Evolutionary conservation across 805 yeast genomes (phyloP).

Genomic region (Lachancea sp.): DNA sequence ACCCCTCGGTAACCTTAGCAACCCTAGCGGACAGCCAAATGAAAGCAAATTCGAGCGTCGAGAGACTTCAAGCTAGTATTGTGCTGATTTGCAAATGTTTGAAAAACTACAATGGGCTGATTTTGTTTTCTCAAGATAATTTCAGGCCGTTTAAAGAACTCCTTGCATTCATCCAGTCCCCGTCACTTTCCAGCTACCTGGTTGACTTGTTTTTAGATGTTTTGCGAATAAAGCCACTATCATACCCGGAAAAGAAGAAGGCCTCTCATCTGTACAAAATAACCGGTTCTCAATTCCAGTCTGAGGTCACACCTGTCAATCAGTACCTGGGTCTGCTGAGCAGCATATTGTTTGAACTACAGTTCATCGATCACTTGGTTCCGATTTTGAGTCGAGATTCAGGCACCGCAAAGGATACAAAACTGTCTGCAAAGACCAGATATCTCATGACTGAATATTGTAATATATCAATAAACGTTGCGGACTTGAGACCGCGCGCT

Average conservation of each 20-base stretch:
- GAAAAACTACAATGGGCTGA: constrained; percentile 71
- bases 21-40: constrained; percentile 62
- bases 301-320: constrained; percentile 41
- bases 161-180: constrained; percentile 56
- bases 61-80: constrained; percentile 54
- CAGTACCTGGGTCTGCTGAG: constrained; percentile 65
- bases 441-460: constrained; percentile 57
- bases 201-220: constrained; percentile 68
- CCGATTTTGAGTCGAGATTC: constrained; percentile 31
- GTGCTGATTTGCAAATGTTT: constrained; percentile 53
- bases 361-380: constrained; percentile 44
- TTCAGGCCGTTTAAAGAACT: constrained; percentile 52
- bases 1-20: constrained; percentile 56
- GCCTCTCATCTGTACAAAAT: constrained; percentile 10
- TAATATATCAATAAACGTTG: constrained; percentile 45
- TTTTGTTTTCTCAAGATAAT: constrained; percentile 52
- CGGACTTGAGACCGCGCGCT: constrained; percentile 24
- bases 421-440: constrained; percentile 51
- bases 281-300: constrained; percentile 33
- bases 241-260: constrained; percentile 33
- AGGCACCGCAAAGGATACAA: constrained; percentile 36
- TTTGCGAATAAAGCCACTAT: constrained; percentile 51
- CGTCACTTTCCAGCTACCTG: constrained; percentile 51
- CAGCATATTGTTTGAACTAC: constrained; percentile 48
- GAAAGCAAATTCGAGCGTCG: constrained; percentile 42